Evolutionary conservation across 2,329 filamentous ascomycete species (phyloP), one percentile per base, ranked within the genome.

Genomic region (Truncatella angustata): DNA sequence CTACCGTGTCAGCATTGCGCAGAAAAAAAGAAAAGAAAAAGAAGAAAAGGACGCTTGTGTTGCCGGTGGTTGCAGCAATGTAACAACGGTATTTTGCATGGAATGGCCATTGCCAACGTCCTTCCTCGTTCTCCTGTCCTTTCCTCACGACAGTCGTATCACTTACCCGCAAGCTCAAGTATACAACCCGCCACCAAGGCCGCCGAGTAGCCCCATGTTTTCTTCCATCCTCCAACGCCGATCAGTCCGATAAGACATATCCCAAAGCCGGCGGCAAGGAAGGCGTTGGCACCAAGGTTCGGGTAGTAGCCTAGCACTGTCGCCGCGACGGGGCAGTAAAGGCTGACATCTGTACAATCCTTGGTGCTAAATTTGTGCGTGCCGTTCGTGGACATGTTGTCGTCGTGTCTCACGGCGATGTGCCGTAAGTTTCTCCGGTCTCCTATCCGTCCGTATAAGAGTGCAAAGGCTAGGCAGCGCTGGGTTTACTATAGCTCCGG

Each of bases 241-340:
- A 78, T 43, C 23, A 79, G 70, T 9, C 63, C 67, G 24, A 81
- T 42, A 7, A 71, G 60, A 6, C 71, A 69, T 3, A 78, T 35
- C 6, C 70, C 78, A 54, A 82, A 85, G 18, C 69, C 71, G 48
- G 74, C 66, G 37, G 75, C 68, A 63, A 81, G 80, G 61, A 84
- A 78, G 58, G 74, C 70, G 63, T 82, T 81, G 57, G 80, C 75
- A 44, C 76, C 75, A n/a, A 75, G 62, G 58, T 79, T 82, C 5
- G 82, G 82, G 30, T 73, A 72, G 67, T 85, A 85, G 44, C 80
- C 80, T 30, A 80, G 68, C 11, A 80, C 78, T 3, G 80, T 82
- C 26, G 66, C 69, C 36, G 68, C 54, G 57, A 82, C 78, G n/a
- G 79, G 78, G 56, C 80, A 84, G 35, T 58, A 51, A 2, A 61